These are phyloP conservation scores for Trichoderma sp. DNA, from an alignment of 2,329 filamentous ascomycete species.

Conservation along the genomic window DNA sequence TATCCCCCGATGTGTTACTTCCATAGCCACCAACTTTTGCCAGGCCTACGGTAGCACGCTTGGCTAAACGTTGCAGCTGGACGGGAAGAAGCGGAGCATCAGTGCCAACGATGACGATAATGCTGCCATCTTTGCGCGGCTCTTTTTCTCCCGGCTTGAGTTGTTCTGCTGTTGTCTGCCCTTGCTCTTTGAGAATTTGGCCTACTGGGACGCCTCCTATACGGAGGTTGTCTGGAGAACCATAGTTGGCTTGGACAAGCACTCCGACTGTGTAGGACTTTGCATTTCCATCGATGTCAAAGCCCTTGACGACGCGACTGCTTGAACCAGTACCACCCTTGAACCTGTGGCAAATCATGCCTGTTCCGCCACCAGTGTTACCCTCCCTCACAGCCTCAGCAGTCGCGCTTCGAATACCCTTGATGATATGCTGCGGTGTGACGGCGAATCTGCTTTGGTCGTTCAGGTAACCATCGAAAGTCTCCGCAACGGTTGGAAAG, in stretches of 20 bases:
- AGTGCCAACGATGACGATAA: conserved; percentile 36
- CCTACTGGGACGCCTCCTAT: conserved; percentile 63
- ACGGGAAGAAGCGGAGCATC: conserved; percentile 34
- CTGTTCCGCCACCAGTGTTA: conserved; percentile 64
- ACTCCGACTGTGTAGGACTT: conserved; percentile 58
- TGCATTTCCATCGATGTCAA: conserved; percentile 32
- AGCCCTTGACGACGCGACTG: conserved; percentile 53
- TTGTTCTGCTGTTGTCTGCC: conserved; percentile 30
- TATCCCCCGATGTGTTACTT: conserved; percentile 61
- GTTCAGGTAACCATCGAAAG: conserved; percentile 61
- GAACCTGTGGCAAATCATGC: conserved; percentile 65
- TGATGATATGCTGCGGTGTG: conserved; percentile 51
- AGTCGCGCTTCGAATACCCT: conserved; percentile 51
- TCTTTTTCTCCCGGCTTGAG: conserved; percentile 25
- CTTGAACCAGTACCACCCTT: conserved; percentile 66
- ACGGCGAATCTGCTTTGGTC: conserved; percentile 56
- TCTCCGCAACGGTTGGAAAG: conserved; percentile 60
- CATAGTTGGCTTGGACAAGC: conserved; percentile 66
- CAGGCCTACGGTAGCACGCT: conserved; percentile 61
- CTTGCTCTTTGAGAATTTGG: conserved; percentile 48
- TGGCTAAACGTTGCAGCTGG: conserved; percentile 49
- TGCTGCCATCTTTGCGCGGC: conserved; percentile 36
- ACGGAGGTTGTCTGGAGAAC: conserved; percentile 52
- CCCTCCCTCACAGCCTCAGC: conserved; percentile 57
- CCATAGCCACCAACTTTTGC: conserved; percentile 60